Conservation (phyloP, 805 yeast genomes). For the Alloascoidea africana region DNA sequence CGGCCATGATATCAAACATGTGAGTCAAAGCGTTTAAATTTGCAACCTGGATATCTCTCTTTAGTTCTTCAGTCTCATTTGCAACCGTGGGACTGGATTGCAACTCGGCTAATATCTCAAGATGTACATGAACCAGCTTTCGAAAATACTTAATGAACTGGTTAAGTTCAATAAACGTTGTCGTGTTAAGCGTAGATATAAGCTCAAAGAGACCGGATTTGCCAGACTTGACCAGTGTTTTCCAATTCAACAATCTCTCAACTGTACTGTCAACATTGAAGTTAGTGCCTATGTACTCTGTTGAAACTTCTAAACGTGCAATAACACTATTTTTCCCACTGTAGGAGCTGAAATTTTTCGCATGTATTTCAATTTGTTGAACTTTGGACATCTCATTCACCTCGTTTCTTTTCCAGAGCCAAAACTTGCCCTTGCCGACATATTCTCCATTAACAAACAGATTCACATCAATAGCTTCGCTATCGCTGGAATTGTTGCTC, state of each 20-base stretch:
- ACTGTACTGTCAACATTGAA: conserved; percentile 44
- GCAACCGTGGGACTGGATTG: no score
- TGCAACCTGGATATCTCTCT: conserved; percentile 16
- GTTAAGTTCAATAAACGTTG: conserved; percentile 37
- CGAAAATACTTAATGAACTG: conserved; percentile 31
- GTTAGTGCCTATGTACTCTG: conserved; percentile 54
- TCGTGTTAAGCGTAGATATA: conserved; percentile 27
- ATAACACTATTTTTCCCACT: conserved; percentile 25
- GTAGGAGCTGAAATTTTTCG: no score
- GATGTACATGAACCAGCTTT: conserved; percentile 14
- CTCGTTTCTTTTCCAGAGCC: conserved; percentile 15
- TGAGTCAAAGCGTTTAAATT: conserved; percentile 12
- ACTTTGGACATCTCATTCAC: no score
- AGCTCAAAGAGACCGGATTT: conserved; percentile 28
- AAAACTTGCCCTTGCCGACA: conserved; percentile 42
- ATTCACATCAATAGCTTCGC: conserved; percentile 36
- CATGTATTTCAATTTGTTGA: no score
- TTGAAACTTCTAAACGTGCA: conserved; percentile 32
- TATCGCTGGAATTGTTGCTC: conserved; percentile 39
- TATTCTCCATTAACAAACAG: conserved; percentile 49
- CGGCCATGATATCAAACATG: conserved; percentile 11
- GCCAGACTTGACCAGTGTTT: conserved; percentile 26
- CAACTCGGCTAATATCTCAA: conserved; percentile 31
- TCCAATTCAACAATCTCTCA: conserved; percentile 39
- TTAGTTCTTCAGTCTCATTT: no score